Base-by-base conservation (phyloP, 176 grass and related monocot species). In the Aegilops tauschii region DNA sequence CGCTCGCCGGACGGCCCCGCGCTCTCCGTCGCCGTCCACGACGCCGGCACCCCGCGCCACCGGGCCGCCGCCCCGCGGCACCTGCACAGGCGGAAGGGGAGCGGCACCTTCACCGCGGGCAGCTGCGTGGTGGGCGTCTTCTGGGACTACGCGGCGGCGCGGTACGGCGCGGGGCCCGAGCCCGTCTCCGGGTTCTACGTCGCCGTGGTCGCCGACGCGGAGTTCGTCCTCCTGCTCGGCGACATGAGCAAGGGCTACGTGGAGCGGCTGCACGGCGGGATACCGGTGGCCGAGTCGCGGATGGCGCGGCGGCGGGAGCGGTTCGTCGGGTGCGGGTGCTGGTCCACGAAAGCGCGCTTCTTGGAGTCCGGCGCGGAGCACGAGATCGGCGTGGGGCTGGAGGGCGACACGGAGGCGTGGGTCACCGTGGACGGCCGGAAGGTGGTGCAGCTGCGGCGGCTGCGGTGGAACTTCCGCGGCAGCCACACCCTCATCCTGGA, bases 161-260 rank as follows among this genome's bases (percentile, higher is more conserved):
- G 78, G 16, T 95, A 89, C 69, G 88, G 37, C 6, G 16, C 80
- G 8, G 86, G 86, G 21, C 90, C 94, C 16, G 94, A 99, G 84
- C 97, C 97, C 0, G 36, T 58, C 29, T 86, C 90, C 39, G 92
- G 91, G 50, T 99, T 90, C 92, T 99, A 93, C 87, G 80, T 99
- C 52, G 90, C 88, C 30, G 87, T 94, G 3, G 83, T 99, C 8
- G 90, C 88, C 18, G 97, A 96, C 65, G 90, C 90, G 29, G 92
- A 96, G 80, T 91, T 99, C 92, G 86, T 88, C 4, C 85, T 96
- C 31, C 65, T 94, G n/a, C 90, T 99, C 3, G 97, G 97, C 10
- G 92, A 99, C 82, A 86, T 93, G 67, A 89, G 94, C 87, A 32
- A 82, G 12, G 87, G 85, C 4, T 99, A 93, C 88, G 83, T 94